phyloP scores from a whole-genome alignment of 2,329 filamentous ascomycete genomes.

The Hypoxylon rubiginosum region DNA sequence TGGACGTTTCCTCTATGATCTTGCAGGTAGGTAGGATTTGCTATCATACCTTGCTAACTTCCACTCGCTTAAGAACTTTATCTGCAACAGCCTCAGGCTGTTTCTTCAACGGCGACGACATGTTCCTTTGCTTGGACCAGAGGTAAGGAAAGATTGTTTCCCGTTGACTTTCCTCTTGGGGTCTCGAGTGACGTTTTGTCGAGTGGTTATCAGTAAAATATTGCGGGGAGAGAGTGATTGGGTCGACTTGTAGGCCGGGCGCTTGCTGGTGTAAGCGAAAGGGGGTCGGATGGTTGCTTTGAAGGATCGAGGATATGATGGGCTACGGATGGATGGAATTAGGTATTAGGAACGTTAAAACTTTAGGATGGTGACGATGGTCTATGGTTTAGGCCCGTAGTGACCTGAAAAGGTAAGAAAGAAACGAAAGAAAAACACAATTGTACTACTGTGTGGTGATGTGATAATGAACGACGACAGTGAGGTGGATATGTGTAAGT shows the following conservation, averaged over 20 bases:
- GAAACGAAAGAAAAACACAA: constrained; percentile 17
- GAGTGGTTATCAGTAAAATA: constrained; percentile 45
- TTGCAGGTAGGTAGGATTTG: constrained; percentile 1
- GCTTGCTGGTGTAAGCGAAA: constrained; percentile 49
- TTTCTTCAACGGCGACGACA: constrained; percentile 73
- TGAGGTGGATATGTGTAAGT: constrained; percentile 25
- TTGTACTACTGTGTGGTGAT: neutral
- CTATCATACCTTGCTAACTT: constrained; percentile 78
- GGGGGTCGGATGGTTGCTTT: constrained; percentile 41
- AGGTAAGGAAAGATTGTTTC: constrained; percentile 28
- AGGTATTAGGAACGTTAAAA: constrained; percentile 33
- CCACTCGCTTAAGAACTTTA: constrained; percentile 78
- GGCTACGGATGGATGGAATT: constrained; percentile 29
- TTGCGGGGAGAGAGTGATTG: constrained; percentile 48
- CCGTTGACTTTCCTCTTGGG: constrained; percentile 10
- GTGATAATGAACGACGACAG: constrained; percentile 40
- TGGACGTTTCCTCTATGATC: constrained; percentile 28
- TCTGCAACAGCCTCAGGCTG: constrained; percentile 75
- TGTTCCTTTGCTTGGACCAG: constrained; percentile 55
- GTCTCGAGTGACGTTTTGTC: constrained; percentile 35
- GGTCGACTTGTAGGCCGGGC: constrained; percentile 49
- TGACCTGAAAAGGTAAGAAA: constrained; percentile 25
- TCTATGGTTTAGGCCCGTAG: neutral
- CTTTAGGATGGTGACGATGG: constrained; percentile 8
- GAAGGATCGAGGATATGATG: constrained; percentile 40